Percentiles rank a stretch among this genome's conserved stretches.
Conservation (phyloP, 1,284 basidiomycete genomes). For the Thecaphora frezii region DNA sequence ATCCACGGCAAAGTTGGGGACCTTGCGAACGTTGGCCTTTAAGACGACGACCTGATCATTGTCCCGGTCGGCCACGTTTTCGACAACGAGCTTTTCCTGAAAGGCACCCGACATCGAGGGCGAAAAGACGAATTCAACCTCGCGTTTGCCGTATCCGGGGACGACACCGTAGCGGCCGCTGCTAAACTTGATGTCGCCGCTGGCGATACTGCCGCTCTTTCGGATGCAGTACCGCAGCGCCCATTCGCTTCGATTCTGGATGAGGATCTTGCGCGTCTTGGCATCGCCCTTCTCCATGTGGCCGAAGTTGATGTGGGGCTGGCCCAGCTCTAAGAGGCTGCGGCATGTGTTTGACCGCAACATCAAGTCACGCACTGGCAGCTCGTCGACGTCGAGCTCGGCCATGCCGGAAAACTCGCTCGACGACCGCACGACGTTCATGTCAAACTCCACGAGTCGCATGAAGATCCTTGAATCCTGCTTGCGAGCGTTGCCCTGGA, state of each 20-base stretch:
- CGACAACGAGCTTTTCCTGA: conserved; percentile 63
- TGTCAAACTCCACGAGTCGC: conserved; percentile 62
- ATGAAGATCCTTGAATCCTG: conserved; percentile 63
- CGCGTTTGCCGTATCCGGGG: conserved; percentile 63
- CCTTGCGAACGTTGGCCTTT: conserved; percentile 62
- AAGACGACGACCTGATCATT: conserved; percentile 62
- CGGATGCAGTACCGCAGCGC: conserved; percentile 62
- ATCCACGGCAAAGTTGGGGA: conserved; percentile 62
- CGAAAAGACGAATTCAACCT: conserved; percentile 61
- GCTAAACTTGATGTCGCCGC: conserved; percentile 63
- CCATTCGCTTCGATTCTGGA: conserved; percentile 62
- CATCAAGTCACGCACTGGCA: conserved; percentile 64
- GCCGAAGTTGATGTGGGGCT: conserved; percentile 64
- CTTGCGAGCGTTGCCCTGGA: conserved; percentile 61
- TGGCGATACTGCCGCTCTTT: conserved; percentile 64
- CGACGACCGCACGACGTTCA: conserved; percentile 34
- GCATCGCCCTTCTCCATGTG: conserved; percentile 63
- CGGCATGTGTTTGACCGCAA: conserved; percentile 62
- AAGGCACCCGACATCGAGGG: conserved; percentile 61
- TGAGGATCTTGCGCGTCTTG: conserved; percentile 63
- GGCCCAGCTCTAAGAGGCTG: conserved; percentile 62
- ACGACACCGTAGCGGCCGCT: conserved; percentile 63
- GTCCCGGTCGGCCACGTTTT: conserved; percentile 62
- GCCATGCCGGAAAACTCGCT: conserved; percentile 51
- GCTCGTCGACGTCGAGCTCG: conserved; percentile 55